phyloP scores from a whole-genome alignment of 2,329 filamentous ascomycete species.

The Sarocladium kiliense region DNA sequence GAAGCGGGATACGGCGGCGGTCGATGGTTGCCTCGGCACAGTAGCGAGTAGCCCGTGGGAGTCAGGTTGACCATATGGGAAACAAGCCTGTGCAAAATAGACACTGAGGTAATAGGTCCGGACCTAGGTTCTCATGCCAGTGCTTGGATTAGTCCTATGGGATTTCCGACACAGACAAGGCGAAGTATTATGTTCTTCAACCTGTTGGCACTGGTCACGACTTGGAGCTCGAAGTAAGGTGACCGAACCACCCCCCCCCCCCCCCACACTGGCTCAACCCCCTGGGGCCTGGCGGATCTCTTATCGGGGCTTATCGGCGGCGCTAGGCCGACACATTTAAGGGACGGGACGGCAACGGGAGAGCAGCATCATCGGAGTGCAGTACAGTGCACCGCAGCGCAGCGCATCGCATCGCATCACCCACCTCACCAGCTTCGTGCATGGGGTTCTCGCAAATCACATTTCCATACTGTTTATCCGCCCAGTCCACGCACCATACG shows the following conservation, averaged over 20 bases:
- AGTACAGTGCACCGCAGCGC: background rate
- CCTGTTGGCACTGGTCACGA: background rate
- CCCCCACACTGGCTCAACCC: conserved; percentile 2
- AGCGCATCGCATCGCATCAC: conserved; percentile 1
- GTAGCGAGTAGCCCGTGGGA: no score
- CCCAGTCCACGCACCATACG: no score
- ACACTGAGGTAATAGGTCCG: no score
- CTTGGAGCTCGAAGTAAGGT: background rate
- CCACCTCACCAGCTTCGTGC: background rate
- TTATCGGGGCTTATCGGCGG: conserved; percentile 8
- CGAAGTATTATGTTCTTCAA: no score
- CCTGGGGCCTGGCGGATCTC: background rate
- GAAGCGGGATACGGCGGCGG: background rate
- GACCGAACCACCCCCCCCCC: background rate
- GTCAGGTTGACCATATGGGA: no score
- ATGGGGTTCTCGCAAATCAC: background rate
- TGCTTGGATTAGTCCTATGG: no score
- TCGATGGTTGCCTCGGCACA: no score
- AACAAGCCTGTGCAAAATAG: no score
- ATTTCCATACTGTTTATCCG: background rate
- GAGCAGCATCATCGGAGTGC: conserved; percentile 3
- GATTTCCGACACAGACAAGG: no score
- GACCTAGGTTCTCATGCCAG: no score
- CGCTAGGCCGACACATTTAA: conserved; percentile 7
- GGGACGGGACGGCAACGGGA: conserved; percentile 3